Conservation (phyloP, 2,329 filamentous ascomycete species). For the Byssothecium circinans region DNA sequence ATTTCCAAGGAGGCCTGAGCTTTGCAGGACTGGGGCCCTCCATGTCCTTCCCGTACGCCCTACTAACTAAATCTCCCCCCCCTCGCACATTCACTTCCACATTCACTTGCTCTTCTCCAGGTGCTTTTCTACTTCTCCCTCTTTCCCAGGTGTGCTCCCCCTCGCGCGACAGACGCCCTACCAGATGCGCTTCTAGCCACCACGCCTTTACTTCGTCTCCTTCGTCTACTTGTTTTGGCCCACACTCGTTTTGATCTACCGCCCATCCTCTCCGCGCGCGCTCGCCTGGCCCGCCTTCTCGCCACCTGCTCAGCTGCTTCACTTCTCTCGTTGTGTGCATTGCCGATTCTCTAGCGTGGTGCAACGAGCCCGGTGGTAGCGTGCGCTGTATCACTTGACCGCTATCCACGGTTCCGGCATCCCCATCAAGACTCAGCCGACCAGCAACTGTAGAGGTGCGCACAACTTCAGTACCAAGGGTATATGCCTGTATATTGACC, state of each 20-base stretch:
- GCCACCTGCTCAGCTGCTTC: conserved; percentile 4
- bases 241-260: conserved; percentile 28
- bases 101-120: conserved; percentile 10
- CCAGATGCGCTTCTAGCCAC: conserved; percentile 18
- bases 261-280: background rate
- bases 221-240: conserved; percentile 5
- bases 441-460: background rate
- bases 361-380: conserved; percentile 27
- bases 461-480: background rate
- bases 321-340: conserved; percentile 17
- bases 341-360: conserved; percentile 36
- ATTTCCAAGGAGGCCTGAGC: background rate
- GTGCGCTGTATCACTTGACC: conserved; percentile 32
- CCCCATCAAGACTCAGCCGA: conserved; percentile 7
- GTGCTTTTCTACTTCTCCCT: conserved; percentile 9
- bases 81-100: conserved; percentile 16
- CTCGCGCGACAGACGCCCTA: conserved; percentile 18
- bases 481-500: background rate
- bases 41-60: conserved; percentile 10
- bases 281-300: conserved; percentile 6
- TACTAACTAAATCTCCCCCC: conserved; percentile 25
- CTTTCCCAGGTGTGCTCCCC: conserved; percentile 4
- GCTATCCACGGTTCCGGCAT: conserved; percentile 16
- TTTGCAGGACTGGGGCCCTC: background rate
- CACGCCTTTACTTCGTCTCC: conserved; percentile 15